Evolutionary conservation across 768 basidiomycete genomes (phyloP), one percentile per base, ranked within the genome.

Genomic region (Astraeus odoratus): DNA sequence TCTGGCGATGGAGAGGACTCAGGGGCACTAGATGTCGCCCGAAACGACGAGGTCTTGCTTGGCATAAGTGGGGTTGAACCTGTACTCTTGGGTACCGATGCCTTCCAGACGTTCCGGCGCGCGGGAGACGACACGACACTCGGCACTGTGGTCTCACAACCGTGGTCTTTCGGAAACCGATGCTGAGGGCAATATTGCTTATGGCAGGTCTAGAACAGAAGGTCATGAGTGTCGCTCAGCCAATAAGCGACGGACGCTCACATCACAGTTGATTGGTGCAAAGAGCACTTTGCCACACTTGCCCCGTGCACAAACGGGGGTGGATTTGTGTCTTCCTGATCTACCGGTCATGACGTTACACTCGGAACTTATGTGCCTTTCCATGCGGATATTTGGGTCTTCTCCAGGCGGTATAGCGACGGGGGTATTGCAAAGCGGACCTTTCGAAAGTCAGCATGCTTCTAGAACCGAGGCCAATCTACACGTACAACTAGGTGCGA

Each of bases 381-480:
- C 87, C 83, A 93, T 89, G 39, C 80, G 76, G 33, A 78, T 64
- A 53, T 92, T 92, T 9, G 88, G 86, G 55, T 92, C 85, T 59
- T 86, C 79, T 22, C 83, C 83, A 0, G 73, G 78, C n/a, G 77
- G 78, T 40, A 90, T 76, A 3, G 86, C 78, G 8, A 92, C 78
- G 1, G 86, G 86, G 3, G 65, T 73, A 50, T 78, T 80, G 67
- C 90, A 93, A 20, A 92, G 64, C 3, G 89, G 89, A 54, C 86
- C 86, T 83, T 47, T 24, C 37, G 50, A 36, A 18, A 26, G 35
- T 57, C 41, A 48, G 47, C 34, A 26, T 13, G 16, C 9, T 34
- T 15, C n/a, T 0, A 37, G 5, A 23, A 13, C 30, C 13, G 18
- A 8, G 19, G 16, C 26, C 1, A 20, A 31, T 35, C 22, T 37